Evolutionary conservation across 1,284 basidiomycete species (phyloP).

Genomic region (Malassezia dermatis): DNA sequence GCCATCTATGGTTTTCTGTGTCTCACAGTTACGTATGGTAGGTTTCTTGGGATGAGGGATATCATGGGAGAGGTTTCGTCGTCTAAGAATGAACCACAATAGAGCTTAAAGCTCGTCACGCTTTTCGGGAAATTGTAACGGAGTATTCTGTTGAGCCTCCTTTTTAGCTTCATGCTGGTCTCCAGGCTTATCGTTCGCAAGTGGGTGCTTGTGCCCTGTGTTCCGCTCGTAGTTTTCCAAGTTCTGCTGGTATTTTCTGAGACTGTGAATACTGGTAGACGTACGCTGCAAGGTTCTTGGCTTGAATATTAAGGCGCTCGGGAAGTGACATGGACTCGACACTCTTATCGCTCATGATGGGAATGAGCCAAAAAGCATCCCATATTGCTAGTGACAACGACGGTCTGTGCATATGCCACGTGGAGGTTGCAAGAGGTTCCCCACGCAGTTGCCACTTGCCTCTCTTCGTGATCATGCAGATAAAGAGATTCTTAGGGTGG

Average conservation of each 20-base stretch:
- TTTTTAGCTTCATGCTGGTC: conserved; percentile 49
- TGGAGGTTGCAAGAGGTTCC: conserved; percentile 1
- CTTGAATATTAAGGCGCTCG: background rate
- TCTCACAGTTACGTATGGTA: too few relatives aligned
- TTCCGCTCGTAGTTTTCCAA: conserved; percentile 16
- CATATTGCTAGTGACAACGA: background rate
- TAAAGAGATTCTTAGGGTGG: background rate
- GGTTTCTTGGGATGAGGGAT: too few relatives aligned
- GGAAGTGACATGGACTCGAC: background rate
- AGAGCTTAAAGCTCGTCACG: background rate
- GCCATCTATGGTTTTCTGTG: too few relatives aligned
- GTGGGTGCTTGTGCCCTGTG: conserved; percentile 12
- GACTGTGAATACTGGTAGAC: background rate
- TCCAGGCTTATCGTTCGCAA: conserved; percentile 52
- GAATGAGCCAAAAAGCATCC: background rate
- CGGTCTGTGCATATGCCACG: background rate
- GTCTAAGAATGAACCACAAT: background rate
- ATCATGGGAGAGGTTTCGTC: background rate
- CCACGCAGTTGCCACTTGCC: background rate
- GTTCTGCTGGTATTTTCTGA: conserved; percentile 13
- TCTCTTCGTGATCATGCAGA: background rate
- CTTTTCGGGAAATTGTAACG: conserved; percentile 1
- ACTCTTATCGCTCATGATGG: conserved; percentile 8
- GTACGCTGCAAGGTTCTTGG: conserved; percentile 13
- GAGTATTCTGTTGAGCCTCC: conserved; percentile 1